phyloP scores from a whole-genome alignment of 2,329 filamentous ascomycete genomes.

The Verruconis gallopava region DNA sequence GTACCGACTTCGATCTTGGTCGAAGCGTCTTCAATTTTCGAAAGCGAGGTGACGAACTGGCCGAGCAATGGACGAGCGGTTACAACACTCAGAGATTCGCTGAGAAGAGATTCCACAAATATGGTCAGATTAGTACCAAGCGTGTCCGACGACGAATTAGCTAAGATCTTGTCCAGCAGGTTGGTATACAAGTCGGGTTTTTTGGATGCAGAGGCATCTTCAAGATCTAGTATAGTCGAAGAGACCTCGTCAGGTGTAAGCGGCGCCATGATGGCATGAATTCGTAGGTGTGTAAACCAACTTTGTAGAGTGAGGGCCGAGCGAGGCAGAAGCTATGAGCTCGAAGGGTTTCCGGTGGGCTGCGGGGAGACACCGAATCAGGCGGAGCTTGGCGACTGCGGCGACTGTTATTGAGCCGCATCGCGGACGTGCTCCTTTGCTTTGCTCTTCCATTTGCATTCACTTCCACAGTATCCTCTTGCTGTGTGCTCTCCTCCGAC shows the following conservation, averaged over 20 bases:
- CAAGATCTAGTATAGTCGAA: slow-evolving; percentile 36
- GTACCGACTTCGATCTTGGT: slow-evolving; percentile 64
- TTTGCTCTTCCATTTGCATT: no score
- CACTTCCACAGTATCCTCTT: no score
- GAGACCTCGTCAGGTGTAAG: slow-evolving; percentile 27
- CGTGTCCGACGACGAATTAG: slow-evolving; percentile 30
- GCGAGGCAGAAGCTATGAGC: no score
- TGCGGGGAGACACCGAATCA: no score
- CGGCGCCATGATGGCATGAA: slow-evolving; percentile 32
- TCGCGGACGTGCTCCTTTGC: no score
- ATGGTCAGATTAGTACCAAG: slow-evolving; percentile 51
- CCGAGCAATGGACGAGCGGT: slow-evolving; percentile 57
- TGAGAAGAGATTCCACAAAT: slow-evolving; percentile 54
- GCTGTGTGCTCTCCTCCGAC: no score
- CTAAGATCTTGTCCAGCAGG: slow-evolving; percentile 42
- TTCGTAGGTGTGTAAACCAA: no score
- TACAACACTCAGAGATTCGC: slow-evolving; percentile 62
- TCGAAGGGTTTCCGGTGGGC: no score
- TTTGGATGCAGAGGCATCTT: slow-evolving; percentile 33
- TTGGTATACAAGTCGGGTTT: slow-evolving; percentile 44
- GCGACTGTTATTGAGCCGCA: no score
- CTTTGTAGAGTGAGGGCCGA: no score
- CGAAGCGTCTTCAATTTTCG: slow-evolving; percentile 46
- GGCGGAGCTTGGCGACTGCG: no score
- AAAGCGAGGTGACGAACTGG: slow-evolving; percentile 51